Base-by-base conservation (phyloP, 306 rosid species). In the Lathyrus oleraceus region DNA sequence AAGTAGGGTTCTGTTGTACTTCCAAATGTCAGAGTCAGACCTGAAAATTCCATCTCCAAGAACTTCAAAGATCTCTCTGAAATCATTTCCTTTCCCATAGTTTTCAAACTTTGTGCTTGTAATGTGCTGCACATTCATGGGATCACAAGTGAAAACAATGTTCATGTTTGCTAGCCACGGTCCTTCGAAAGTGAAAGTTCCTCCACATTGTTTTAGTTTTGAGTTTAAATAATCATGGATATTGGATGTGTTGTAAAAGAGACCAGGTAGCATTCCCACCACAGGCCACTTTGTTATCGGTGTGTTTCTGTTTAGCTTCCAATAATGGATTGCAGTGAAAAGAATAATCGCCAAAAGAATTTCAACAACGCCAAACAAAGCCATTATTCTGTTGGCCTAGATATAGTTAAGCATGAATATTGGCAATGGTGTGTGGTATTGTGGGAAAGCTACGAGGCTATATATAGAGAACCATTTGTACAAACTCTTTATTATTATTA, bases 61-160 rank as follows among this genome's bases (percentile, higher is more conserved):
- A 6, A 54, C 9, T 11, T 76, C 80, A 5, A 76, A 68, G 38
- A 68, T 68, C 14, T 68, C 80, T 1, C 5, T 16, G 21, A 60
- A 49, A 23, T 68, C 57, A 0, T 2, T 9, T 6, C 80, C 70
- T 32, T 76, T 76, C 0, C 51, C 45, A 23, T 68, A 76, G 74
- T 76, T 76, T 2, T 15, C 45, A 19, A 76, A 67, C 2, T 60
- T 68, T 5, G 28, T 68, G 70, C 70, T 68, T 11, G 72, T 59
- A 21, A 68, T 76, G 70, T 68, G 75, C 7, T 68, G 80, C 42
- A 85, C 59, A 25, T 85, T 85, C 12, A 30, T 14, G 0, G 81
- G 81, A 5, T 85, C 79, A 2, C 60, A 28, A 1, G 89, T 85
- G 20, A 57, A 1, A 0, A 85, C 10, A 68, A 59, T 47, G 17